Conservation (phyloP, 306 rosid genomes). For the Vigna reflexopilosa region DNA sequence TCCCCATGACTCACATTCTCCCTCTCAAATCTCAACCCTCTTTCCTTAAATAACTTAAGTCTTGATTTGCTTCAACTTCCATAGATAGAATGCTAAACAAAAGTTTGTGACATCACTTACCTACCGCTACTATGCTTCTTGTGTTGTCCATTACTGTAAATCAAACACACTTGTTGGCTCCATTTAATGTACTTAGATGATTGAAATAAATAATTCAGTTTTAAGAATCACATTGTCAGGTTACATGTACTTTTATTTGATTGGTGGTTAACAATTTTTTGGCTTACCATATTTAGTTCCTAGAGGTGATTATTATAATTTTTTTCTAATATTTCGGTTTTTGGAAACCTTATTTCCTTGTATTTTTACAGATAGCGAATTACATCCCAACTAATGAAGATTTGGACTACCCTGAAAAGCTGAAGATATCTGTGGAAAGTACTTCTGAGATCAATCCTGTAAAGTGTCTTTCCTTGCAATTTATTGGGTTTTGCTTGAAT, state of each 20-base stretch:
- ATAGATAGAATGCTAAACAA: background rate
- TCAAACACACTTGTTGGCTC: background rate
- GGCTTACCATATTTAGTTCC: slow-evolving; percentile 31
- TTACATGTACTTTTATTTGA: slow-evolving; percentile 17
- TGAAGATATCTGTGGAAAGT: slow-evolving; percentile 67
- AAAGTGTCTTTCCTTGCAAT: slow-evolving; percentile 47
- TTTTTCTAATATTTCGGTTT: slow-evolving; percentile 39
- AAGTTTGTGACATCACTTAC: background rate
- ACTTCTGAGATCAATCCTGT: slow-evolving; percentile 72
- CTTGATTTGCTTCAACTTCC: background rate
- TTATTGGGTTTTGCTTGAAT: slow-evolving; percentile 10
- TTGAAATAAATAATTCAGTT: slow-evolving; percentile 16
- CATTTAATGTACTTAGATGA: slow-evolving; percentile 24
- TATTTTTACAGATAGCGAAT: slow-evolving; percentile 77
- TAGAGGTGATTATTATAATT: slow-evolving; percentile 9
- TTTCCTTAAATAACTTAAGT: background rate
- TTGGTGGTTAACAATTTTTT: slow-evolving; percentile 32
- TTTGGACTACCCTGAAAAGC: slow-evolving; percentile 96
- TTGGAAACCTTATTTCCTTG: slow-evolving; percentile 19
- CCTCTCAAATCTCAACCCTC: background rate
- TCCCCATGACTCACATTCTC: background rate
- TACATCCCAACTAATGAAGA: slow-evolving; percentile 85
- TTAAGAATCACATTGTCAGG: slow-evolving; percentile 9
- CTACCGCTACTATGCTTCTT: background rate
- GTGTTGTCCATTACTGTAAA: background rate